These are phyloP conservation scores for Brassica hybrid DNA, from an alignment of 441 rosid genomes.

Conservation along the genomic window DNA sequence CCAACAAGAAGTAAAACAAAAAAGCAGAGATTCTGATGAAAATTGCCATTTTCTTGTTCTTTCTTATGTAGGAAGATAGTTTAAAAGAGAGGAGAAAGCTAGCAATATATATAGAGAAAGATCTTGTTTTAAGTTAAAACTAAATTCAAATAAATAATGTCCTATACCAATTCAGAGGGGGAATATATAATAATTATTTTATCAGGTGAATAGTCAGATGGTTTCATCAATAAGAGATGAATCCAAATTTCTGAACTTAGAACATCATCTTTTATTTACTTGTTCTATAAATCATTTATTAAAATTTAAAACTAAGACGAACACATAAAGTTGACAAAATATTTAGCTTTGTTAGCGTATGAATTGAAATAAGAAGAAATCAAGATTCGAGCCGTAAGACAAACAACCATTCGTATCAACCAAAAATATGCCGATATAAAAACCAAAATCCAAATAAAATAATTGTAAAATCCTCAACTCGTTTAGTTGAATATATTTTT, in stretches of 20 bases:
- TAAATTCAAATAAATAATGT: not conserved
- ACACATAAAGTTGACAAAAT: not conserved
- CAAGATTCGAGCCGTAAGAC: too few relatives aligned
- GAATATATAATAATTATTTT: not conserved
- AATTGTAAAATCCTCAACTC: too few relatives aligned
- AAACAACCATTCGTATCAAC: too few relatives aligned
- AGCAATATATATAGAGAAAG: not conserved
- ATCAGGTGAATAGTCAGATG: not conserved
- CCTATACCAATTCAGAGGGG: slow-evolving; percentile 19
- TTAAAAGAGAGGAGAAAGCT: not conserved
- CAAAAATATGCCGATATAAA: too few relatives aligned
- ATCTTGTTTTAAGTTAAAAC: not conserved
- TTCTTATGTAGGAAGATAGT: not conserved
- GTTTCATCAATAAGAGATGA: slow-evolving; percentile 18
- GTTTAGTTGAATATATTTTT: too few relatives aligned
- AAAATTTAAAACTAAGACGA: not conserved
- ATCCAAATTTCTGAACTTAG: slow-evolving; percentile 13
- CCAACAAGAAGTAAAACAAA: not conserved
- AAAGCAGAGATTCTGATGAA: not conserved
- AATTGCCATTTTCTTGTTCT: not conserved
- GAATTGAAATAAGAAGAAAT: not conserved
- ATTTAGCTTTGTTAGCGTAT: not conserved
- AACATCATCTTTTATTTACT: slow-evolving; percentile 12
- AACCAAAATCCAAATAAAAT: too few relatives aligned
- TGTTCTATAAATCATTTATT: not conserved